phyloP scores from a whole-genome alignment of 148 eudicot genomes.

The Rhododendron griersonianum region DNA sequence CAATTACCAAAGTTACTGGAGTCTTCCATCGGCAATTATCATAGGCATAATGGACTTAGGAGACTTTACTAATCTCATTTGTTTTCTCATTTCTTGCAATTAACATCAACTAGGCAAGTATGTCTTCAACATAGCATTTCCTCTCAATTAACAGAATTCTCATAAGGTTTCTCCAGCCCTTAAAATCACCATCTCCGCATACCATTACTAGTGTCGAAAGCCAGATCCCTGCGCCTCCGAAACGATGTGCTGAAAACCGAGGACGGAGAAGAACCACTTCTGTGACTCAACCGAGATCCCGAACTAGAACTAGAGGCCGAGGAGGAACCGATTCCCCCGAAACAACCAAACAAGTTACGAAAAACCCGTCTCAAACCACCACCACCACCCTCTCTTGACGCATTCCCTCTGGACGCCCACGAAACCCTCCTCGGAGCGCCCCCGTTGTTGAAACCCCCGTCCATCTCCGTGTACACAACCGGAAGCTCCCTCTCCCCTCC shows the following conservation, averaged over 20 bases:
- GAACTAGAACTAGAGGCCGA: slow-evolving; percentile 54
- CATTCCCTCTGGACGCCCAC: slow-evolving; percentile 81
- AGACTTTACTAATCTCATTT: not conserved
- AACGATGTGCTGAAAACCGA: slow-evolving; percentile 25
- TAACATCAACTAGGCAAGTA: not conserved
- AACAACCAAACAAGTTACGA: slow-evolving; percentile 65
- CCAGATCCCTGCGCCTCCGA: slow-evolving; percentile 27
- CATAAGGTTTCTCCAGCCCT: not conserved
- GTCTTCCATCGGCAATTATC: not conserved
- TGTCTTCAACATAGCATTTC: not conserved
- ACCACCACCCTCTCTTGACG: slow-evolving; percentile 38
- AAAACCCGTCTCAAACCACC: slow-evolving; percentile 56
- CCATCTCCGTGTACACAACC: slow-evolving; percentile 94
- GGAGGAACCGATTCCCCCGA: slow-evolving; percentile 45
- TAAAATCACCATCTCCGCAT: slow-evolving; percentile 20
- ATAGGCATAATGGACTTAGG: not conserved
- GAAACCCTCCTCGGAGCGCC: slow-evolving; percentile 81
- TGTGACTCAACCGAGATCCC: slow-evolving; percentile 25
- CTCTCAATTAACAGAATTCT: not conserved
- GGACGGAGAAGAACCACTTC: slow-evolving; percentile 21
- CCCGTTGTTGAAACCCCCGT: slow-evolving; percentile 75
- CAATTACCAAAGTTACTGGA: not conserved
- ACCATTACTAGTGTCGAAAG: slow-evolving; percentile 4
- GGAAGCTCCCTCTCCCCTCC: slow-evolving; percentile 43
- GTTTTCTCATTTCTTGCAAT: not conserved